These are phyloP conservation scores for Hyphopichia pseudoburtonii DNA, from an alignment of 1,139 yeast species.

Conservation along the genomic window DNA sequence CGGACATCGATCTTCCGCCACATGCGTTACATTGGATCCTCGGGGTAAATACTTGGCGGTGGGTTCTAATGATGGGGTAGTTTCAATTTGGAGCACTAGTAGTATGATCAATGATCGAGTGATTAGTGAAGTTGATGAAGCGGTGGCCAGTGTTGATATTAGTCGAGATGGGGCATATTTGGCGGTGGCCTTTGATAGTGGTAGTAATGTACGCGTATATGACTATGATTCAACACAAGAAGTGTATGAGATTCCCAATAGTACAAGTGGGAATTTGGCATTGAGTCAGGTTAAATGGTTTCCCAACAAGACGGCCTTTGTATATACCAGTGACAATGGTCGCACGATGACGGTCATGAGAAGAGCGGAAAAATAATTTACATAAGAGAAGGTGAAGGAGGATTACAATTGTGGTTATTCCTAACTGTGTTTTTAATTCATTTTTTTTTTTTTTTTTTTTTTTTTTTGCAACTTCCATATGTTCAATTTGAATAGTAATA, in stretches of 20 bases:
- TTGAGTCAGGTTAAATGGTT: constrained; percentile 41
- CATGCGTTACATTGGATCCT: constrained; percentile 56
- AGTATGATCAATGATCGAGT: constrained; percentile 47
- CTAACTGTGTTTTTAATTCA: too few species aligned
- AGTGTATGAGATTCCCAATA: constrained; percentile 36
- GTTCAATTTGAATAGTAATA: too few species aligned
- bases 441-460: too few species aligned
- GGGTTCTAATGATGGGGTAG: constrained; percentile 72
- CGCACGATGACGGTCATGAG: constrained; percentile 25
- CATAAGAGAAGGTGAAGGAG: too few species aligned
- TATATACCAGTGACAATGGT: constrained; percentile 37
- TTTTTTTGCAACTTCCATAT: too few species aligned
- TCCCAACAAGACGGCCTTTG: constrained; percentile 37
- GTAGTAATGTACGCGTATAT: constrained; percentile 37
- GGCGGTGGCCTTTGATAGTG: constrained; percentile 46
- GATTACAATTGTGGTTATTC: too few species aligned
- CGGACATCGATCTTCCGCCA: constrained; percentile 56
- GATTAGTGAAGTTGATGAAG: constrained; percentile 50
- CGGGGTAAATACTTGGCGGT: constrained; percentile 53
- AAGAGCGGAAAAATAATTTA: constrained; percentile 14
- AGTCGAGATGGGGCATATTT: constrained; percentile 47
- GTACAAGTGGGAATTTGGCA: constrained; percentile 35
- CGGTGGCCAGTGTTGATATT: constrained; percentile 43
- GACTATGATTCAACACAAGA: constrained; percentile 32
- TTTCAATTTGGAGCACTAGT: constrained; percentile 58